Conservation (phyloP, 345 rosid species). For the Tarenaya hassleriana region DNA sequence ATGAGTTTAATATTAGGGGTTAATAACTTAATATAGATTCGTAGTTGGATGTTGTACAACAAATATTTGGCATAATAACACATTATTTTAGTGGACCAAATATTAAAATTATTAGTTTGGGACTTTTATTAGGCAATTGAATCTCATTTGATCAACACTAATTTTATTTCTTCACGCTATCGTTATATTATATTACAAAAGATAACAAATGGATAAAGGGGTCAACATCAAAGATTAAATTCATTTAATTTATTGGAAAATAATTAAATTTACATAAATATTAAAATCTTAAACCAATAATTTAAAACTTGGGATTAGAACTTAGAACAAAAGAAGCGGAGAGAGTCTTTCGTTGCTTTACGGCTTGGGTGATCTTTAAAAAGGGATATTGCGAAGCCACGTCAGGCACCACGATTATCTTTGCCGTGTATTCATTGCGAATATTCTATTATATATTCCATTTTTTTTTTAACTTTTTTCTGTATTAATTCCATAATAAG, state of each 20-base stretch:
- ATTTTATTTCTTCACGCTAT: constrained; percentile 31
- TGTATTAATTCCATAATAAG: too few species aligned
- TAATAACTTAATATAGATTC: too few species aligned
- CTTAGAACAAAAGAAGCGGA: neutral
- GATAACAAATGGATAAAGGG: constrained; percentile 2
- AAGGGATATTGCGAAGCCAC: constrained; percentile 28
- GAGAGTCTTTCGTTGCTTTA: constrained; percentile 27
- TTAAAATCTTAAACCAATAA: too few species aligned
- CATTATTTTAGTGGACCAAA: too few species aligned
- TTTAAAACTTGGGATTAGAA: too few species aligned
- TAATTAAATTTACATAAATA: too few species aligned
- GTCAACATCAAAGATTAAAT: constrained; percentile 23
- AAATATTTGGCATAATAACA: too few species aligned
- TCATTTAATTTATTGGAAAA: constrained; percentile 18
- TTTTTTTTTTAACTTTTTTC: neutral
- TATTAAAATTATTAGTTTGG: too few species aligned
- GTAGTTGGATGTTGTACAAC: too few species aligned
- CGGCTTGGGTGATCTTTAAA: constrained; percentile 26
- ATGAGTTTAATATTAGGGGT: too few species aligned
- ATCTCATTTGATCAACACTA: too few species aligned
- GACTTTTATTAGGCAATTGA: too few species aligned
- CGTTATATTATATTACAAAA: constrained; percentile 21
- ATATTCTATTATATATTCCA: neutral
- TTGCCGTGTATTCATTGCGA: constrained; percentile 17
- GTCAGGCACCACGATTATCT: constrained; percentile 29